A percentile compares a stretch with the other conserved stretches of the same genome.
These are phyloP conservation scores for Fusarium acutatum DNA, from an alignment of 2,329 filamentous ascomycete species.

Conservation along the genomic window DNA sequence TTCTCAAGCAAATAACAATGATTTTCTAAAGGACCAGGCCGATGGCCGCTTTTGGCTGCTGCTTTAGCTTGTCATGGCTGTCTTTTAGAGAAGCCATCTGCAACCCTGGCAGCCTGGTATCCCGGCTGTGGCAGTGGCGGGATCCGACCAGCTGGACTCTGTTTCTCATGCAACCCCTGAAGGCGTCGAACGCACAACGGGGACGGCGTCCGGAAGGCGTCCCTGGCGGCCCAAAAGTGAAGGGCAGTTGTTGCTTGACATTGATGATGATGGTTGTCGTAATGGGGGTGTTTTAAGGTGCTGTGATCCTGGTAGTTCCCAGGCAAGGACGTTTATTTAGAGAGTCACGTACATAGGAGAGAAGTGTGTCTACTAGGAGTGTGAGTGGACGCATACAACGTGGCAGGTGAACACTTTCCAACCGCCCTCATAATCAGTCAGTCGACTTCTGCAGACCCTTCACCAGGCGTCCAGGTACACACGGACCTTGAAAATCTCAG, in stretches of 20 bases:
- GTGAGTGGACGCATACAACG: slow-evolving; percentile 26
- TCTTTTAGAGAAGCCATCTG: slow-evolving; percentile 24
- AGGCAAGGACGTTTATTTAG: not conserved
- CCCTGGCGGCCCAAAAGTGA: slow-evolving; percentile 17
- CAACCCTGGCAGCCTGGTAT: slow-evolving; percentile 27
- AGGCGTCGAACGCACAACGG: slow-evolving; percentile 37
- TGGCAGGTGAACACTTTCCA: slow-evolving; percentile 23
- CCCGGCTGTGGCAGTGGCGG: slow-evolving; percentile 36
- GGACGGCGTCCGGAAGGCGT: slow-evolving; percentile 38
- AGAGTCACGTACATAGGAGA: not conserved
- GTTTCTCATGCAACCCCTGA: slow-evolving; percentile 35
- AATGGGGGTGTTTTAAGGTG: not conserved
- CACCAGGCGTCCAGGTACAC: slow-evolving; percentile 14
- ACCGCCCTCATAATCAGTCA: not conserved
- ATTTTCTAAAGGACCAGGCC: slow-evolving; percentile 12
- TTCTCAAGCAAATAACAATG: not conserved
- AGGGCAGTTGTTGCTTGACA: slow-evolving; percentile 30
- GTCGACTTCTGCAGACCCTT: not conserved
- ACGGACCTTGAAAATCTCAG: slow-evolving; percentile 5
- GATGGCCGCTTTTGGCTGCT: slow-evolving; percentile 28
- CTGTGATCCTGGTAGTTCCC: not conserved
- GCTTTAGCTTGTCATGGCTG: slow-evolving; percentile 22
- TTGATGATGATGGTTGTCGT: slow-evolving; percentile 18
- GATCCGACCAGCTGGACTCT: slow-evolving; percentile 38
- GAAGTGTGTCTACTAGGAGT: slow-evolving; percentile 2